Conservation (phyloP, 345 rosid genomes). For the Brassica nigra region DNA sequence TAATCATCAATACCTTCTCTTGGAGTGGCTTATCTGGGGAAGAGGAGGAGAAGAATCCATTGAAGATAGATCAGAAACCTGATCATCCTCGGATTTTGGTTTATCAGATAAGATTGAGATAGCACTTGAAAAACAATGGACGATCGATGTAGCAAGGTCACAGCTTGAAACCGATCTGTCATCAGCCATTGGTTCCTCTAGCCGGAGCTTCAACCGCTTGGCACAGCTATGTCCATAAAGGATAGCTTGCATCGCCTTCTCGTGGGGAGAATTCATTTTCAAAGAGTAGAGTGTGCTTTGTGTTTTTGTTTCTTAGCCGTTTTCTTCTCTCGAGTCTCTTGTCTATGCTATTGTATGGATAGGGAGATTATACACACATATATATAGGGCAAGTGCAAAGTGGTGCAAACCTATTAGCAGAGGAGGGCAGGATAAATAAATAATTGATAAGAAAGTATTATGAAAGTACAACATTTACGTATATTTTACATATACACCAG, state of each 20-base stretch:
- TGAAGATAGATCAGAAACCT: slow-evolving; percentile 16
- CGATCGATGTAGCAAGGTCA: slow-evolving; percentile 33
- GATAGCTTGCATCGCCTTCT: slow-evolving; percentile 31
- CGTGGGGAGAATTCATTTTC: slow-evolving; percentile 12
- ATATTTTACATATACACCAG: background rate
- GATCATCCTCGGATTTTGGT: slow-evolving; percentile 11
- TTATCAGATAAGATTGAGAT: slow-evolving; percentile 17
- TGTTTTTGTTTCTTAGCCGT: background rate
- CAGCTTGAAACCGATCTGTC: slow-evolving; percentile 14
- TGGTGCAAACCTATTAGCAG: background rate
- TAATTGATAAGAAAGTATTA: background rate
- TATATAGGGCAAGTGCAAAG: slow-evolving; percentile 3
- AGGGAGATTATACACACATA: background rate
- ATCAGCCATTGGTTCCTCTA: slow-evolving; percentile 28
- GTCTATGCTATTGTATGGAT: background rate
- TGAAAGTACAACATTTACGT: slow-evolving; percentile 9
- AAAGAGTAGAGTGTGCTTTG: slow-evolving; percentile 10
- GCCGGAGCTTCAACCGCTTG: slow-evolving; percentile 22
- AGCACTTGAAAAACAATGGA: slow-evolving; percentile 25
- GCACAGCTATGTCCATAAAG: slow-evolving; percentile 36
- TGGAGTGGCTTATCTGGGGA: slow-evolving; percentile 4
- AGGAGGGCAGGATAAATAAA: background rate
- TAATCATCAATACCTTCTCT: slow-evolving; percentile 33
- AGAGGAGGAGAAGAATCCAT: slow-evolving; percentile 15
- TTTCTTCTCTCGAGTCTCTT: background rate